A percentile compares a stretch with the other conserved stretches of the same genome.
These are phyloP conservation scores for Camillea tinctor DNA, from an alignment of 2,329 filamentous ascomycete species.

Conservation along the genomic window DNA sequence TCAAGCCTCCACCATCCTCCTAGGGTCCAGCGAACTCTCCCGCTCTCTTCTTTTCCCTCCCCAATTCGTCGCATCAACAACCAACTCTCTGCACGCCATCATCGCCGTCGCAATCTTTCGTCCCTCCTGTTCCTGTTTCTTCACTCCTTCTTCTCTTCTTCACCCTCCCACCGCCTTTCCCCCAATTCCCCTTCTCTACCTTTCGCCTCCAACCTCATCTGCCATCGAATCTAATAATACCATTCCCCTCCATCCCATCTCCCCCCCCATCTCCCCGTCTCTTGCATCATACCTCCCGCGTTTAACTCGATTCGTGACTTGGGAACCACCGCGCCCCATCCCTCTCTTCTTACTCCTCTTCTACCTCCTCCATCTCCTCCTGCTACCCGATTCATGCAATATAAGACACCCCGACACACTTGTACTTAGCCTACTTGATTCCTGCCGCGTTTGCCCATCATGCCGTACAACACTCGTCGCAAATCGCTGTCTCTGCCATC, in stretches of 20 bases:
- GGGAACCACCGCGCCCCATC: not conserved
- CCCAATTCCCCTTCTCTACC: slow-evolving; percentile 3
- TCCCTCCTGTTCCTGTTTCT: not conserved
- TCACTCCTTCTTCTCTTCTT: slow-evolving; percentile 9
- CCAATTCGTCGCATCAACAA: slow-evolving; percentile 21
- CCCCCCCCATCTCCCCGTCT: slow-evolving; percentile 12
- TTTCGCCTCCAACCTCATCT: slow-evolving; percentile 4
- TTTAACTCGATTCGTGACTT: not conserved
- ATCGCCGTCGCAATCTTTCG: slow-evolving; percentile 18
- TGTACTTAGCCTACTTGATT: slow-evolving; percentile 15
- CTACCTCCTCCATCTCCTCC: slow-evolving; percentile 18
- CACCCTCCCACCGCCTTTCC: slow-evolving; percentile 19
- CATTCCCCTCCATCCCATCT: slow-evolving; percentile 5
- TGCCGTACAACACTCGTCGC: slow-evolving; percentile 95
- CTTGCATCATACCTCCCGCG: slow-evolving; percentile 15
- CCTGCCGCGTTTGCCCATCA: slow-evolving; percentile 38
- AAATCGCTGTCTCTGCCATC: slow-evolving; percentile 93
- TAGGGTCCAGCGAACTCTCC: slow-evolving; percentile 7
- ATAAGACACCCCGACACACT: slow-evolving; percentile 22
- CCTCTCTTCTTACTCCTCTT: slow-evolving; percentile 12
- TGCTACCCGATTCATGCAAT: slow-evolving; percentile 27
- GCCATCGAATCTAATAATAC: not conserved
- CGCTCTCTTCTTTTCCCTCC: slow-evolving; percentile 14
- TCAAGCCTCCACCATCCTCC: not conserved
- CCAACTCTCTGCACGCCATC: slow-evolving; percentile 17